These are phyloP conservation scores for Chaetomium olivaceum DNA, from an alignment of 2,329 filamentous ascomycete species.

Conservation along the genomic window DNA sequence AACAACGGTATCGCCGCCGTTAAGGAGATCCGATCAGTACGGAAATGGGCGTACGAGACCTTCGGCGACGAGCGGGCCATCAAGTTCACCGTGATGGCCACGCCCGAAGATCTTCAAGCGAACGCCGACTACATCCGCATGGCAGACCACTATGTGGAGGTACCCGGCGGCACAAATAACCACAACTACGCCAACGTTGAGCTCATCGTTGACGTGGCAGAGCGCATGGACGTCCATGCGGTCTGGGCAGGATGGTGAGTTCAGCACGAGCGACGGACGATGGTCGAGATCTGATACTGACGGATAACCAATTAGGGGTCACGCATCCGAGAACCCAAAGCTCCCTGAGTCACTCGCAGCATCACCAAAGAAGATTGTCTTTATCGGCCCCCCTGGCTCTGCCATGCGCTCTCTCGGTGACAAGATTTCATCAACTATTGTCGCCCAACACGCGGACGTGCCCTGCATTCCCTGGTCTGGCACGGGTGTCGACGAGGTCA, in stretches of 20 bases:
- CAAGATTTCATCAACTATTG: slow-evolving; percentile 99
- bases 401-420: slow-evolving; percentile 99
- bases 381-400: slow-evolving; percentile 95
- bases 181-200: slow-evolving; percentile 99
- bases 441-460: slow-evolving; percentile 93
- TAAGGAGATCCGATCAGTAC: slow-evolving; percentile 97
- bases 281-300: neutral
- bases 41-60: slow-evolving; percentile 99
- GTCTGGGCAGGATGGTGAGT: slow-evolving; percentile 98
- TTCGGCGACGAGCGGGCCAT: slow-evolving; percentile 98
- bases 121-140: slow-evolving; percentile 99
- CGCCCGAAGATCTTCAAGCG: slow-evolving; percentile 92
- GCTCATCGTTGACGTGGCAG: slow-evolving; percentile 96
- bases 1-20: slow-evolving; percentile 99
- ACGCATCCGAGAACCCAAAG: slow-evolving; percentile 98
- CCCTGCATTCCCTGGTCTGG: slow-evolving; percentile 99
- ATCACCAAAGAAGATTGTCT: slow-evolving; percentile 97
- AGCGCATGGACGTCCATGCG: slow-evolving; percentile 97
- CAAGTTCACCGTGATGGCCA: slow-evolving; percentile 99
- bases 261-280: neutral
- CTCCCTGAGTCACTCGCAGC: slow-evolving; percentile 93
- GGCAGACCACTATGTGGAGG: slow-evolving; percentile 99
- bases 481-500: slow-evolving; percentile 81
- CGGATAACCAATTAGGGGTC: slow-evolving; percentile 63
- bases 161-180: slow-evolving; percentile 98